Percentiles rank a stretch among this genome's conserved stretches.
Conservation (phyloP, 768 basidiomycete genomes). For the Lactifluus volemus region DNA sequence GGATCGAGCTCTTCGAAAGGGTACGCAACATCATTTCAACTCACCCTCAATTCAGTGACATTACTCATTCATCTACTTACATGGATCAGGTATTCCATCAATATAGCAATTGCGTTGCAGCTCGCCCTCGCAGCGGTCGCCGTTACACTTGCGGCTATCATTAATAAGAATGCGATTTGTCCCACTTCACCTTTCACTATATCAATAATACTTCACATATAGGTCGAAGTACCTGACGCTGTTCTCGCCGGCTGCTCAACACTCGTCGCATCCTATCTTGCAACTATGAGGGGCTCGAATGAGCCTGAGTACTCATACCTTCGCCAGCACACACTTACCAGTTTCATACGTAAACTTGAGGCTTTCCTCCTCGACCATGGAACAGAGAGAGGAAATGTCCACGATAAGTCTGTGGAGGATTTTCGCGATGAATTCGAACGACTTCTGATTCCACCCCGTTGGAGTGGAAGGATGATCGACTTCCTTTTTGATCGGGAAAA, state of each 20-base stretch:
- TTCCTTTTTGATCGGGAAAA: neutral
- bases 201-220: neutral
- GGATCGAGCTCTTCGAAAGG: neutral
- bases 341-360: slow-evolving; percentile 51
- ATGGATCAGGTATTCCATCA: slow-evolving; percentile 12
- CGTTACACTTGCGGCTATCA: slow-evolving; percentile 19
- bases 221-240: slow-evolving; percentile 29
- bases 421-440: slow-evolving; percentile 39
- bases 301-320: slow-evolving; percentile 56
- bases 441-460: slow-evolving; percentile 23
- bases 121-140: slow-evolving; percentile 21
- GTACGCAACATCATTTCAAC: neutral
- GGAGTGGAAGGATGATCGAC: neutral
- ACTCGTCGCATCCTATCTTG: slow-evolving; percentile 60
- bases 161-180: slow-evolving; percentile 9
- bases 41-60: too few relatives aligned
- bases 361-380: slow-evolving; percentile 51
- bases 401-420: slow-evolving; percentile 29
- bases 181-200: neutral
- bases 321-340: slow-evolving; percentile 51
- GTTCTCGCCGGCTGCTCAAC: slow-evolving; percentile 52
- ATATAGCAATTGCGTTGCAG: slow-evolving; percentile 22
- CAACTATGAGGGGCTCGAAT: slow-evolving; percentile 56
- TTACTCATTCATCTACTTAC: neutral
- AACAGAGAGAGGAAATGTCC: slow-evolving; percentile 24